These are phyloP conservation scores for Pichia sp. DNA, from an alignment of 1,139 yeast genomes.

Conservation along the genomic window DNA sequence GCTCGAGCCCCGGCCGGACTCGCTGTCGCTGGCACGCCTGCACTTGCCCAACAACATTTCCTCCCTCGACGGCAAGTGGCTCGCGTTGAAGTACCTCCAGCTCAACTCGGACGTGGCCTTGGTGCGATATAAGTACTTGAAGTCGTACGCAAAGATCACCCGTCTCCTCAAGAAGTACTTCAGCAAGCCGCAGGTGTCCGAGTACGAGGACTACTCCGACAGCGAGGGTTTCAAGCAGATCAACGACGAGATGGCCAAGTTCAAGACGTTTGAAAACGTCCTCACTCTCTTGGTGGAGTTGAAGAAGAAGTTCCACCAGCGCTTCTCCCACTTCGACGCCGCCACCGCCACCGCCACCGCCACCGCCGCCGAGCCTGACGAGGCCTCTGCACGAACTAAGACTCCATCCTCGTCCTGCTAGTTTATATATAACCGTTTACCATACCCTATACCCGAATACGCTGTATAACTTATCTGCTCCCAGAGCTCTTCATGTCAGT, in stretches of 20 bases:
- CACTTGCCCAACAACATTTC: conserved; percentile 12
- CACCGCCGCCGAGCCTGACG: neutral
- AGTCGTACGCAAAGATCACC: conserved; percentile 27
- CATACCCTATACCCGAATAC: too few relatives aligned
- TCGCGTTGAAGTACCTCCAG: conserved; percentile 26
- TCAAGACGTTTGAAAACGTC: conserved; percentile 26
- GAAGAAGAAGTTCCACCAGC: conserved; percentile 18
- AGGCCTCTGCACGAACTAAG: neutral
- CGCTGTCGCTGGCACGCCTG: neutral
- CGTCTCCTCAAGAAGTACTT: conserved; percentile 28
- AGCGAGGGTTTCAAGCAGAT: conserved; percentile 28
- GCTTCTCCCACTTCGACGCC: conserved; percentile 1
- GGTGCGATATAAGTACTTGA: conserved; percentile 29
- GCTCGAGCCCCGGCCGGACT: neutral
- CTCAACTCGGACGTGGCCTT: conserved; percentile 26
- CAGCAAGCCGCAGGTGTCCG: conserved; percentile 28
- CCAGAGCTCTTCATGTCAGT: too few relatives aligned
- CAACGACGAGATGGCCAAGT: conserved; percentile 26
- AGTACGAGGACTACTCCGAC: conserved; percentile 31
- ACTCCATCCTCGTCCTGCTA: neutral
- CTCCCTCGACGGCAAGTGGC: conserved; percentile 11
- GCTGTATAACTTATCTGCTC: too few relatives aligned
- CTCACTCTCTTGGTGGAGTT: conserved; percentile 18
- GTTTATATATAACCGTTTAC: too few relatives aligned
- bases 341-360: neutral